phyloP scores from a whole-genome alignment of 306 rosid genomes.

The Castanea sativa region DNA sequence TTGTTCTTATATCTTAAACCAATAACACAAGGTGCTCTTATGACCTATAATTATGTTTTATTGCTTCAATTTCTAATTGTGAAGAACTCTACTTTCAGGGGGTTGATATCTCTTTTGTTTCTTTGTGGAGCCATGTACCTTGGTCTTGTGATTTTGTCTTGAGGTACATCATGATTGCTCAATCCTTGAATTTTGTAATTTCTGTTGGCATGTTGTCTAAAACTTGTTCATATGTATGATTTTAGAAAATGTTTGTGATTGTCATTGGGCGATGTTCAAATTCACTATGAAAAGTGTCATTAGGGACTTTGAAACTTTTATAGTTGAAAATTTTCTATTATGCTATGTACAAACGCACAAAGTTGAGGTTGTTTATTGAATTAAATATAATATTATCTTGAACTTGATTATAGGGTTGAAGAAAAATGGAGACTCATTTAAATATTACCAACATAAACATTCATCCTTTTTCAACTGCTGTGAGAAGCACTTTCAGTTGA shows the following conservation, averaged over 20 bases:
- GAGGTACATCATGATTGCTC: conserved; percentile 23
- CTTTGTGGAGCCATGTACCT: conserved; percentile 63
- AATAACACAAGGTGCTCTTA: neutral
- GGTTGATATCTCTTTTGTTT: conserved; percentile 50
- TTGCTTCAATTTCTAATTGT: conserved; percentile 1
- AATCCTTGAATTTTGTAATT: neutral
- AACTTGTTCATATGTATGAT: neutral
- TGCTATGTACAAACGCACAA: neutral
- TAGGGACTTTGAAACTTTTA: neutral
- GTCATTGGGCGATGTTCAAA: neutral
- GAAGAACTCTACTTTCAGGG: conserved; percentile 38
- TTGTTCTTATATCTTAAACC: neutral
- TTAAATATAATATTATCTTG: no score
- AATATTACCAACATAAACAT: no score
- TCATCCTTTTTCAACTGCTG: no score
- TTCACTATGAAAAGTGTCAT: neutral
- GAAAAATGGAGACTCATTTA: no score
- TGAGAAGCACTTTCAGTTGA: no score
- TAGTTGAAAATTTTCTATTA: neutral
- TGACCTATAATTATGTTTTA: neutral
- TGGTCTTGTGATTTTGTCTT: conserved; percentile 58
- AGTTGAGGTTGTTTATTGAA: no score
- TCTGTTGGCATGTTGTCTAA: neutral
- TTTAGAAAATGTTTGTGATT: neutral
- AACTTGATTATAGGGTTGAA: no score